Evolutionary conservation across 2,329 filamentous ascomycete genomes (phyloP), one percentile per base, ranked within the genome.

Genomic region (Fusarium sp.): DNA sequence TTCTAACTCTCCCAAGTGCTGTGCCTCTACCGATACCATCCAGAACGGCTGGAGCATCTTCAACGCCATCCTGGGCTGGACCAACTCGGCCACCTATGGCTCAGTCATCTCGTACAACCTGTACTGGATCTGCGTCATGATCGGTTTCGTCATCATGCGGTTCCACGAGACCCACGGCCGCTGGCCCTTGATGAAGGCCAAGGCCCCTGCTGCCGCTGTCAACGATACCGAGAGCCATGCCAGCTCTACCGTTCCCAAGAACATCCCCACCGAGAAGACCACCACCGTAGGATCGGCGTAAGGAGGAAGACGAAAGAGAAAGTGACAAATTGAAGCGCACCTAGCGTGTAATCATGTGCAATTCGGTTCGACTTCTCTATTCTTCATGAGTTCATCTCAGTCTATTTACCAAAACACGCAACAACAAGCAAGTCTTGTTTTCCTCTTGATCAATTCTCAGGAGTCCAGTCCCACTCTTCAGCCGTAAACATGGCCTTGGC

Each of bases 51-150:
- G 94, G 94, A 93, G 93, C 59, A 91, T 97, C 76, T 95, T 97
- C 88, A 96, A 97, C 77, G 91, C 93, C 67, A 87, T 97, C 62
- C 87, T 97, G 13, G 94, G 95, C 67, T 98, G 95, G 95, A 89
- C 91, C 70, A 97, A 97, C 84, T 94, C 93, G 14, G 95, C 93
- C 6, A 97, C 94, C 2, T 95, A 96, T 77, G 94, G 94, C 61
- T 95, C 93, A 1, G 93, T 97, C 73, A 91, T 97, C 72, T 91
- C 93, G 1, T 97, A 97, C 85, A 97, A 96, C 80, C 67, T 96
- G 18, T 97, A 97, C 85, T 98, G 94, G 95, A 83, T 96, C 60
- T 86, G 85, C 10, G 89, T 96, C 74, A 94, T 95, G 66, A 87
- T 94, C 18, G 88, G 87, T 6, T 93, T 96, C 79, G 70, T 90